Evolutionary conservation across 2,329 filamentous ascomycete species (phyloP).

Genomic region (Exophiala calicioides): DNA sequence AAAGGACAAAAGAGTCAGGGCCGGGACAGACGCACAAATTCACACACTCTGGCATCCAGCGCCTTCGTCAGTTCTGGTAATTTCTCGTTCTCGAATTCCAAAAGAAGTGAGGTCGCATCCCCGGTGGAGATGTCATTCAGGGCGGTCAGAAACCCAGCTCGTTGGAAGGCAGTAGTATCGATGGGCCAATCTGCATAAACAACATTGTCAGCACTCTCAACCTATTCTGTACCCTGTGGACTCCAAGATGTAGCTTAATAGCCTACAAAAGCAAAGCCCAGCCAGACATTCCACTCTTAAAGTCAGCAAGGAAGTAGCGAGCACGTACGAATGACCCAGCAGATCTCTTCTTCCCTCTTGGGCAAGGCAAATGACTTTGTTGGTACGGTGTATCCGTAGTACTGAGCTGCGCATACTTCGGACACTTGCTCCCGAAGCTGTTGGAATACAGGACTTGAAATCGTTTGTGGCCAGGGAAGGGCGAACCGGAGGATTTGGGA

Average conservation of each 20-base stretch:
- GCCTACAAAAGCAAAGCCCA: too few species aligned
- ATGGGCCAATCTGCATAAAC: too few species aligned
- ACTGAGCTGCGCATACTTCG: conserved; percentile 2
- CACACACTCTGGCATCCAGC: conserved; percentile 8
- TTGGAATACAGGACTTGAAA: conserved; percentile 3
- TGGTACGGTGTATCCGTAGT: conserved; percentile 7
- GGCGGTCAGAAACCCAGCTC: too few species aligned
- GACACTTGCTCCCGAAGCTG: conserved; percentile 11
- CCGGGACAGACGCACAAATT: conserved; percentile 13
- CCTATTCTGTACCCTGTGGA: too few species aligned
- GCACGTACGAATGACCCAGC: conserved; percentile 17
- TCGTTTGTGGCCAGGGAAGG: conserved; percentile 10
- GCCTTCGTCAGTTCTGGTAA: conserved; percentile 9
- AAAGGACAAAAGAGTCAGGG: neutral
- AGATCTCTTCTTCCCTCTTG: conserved; percentile 8
- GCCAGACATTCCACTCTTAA: too few species aligned
- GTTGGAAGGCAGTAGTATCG: too few species aligned
- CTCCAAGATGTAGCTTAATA: too few species aligned
- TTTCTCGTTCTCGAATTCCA: conserved; percentile 5
- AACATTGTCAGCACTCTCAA: too few species aligned
- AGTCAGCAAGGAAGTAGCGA: neutral
- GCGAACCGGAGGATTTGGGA: conserved; percentile 19
- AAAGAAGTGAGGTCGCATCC: conserved; percentile 8
- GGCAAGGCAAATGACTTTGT: conserved; percentile 1
- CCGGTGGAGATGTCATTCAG: conserved; percentile 1